phyloP scores from a whole-genome alignment of 176 grass and related monocot genomes.

The Cymbopogon citratus region DNA sequence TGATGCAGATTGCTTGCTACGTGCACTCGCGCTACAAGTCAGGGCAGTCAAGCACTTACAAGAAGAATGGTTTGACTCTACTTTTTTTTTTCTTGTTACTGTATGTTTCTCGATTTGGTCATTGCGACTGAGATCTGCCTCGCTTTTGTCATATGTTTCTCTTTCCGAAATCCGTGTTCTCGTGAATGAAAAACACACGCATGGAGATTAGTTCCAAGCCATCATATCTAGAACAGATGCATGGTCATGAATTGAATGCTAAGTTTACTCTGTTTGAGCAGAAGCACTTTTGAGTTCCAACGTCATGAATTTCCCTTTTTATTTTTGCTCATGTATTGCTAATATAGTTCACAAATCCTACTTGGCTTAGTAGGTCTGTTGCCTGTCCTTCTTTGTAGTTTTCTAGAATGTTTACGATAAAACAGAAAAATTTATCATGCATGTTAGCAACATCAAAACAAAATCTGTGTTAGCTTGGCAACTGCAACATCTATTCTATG shows the following conservation, averaged over 20 bases:
- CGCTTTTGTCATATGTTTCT: not conserved
- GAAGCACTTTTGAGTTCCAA: not conserved
- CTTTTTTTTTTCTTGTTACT: not conserved
- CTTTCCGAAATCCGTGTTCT: not conserved
- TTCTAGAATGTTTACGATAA: not conserved
- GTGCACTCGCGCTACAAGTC: constrained; percentile 90
- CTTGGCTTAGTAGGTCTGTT: not conserved
- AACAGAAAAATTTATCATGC: not conserved
- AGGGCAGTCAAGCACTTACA: constrained; percentile 70
- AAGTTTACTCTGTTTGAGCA: not conserved
- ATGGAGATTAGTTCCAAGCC: not conserved
- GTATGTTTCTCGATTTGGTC: not conserved
- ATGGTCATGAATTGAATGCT: not conserved
- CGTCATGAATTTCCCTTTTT: not conserved
- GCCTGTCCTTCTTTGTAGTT: not conserved
- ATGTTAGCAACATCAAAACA: constrained; percentile 1
- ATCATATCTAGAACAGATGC: not conserved
- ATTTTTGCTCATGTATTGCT: not conserved
- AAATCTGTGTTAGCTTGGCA: not conserved
- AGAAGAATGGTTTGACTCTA: constrained; percentile 70
- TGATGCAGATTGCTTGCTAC: constrained; percentile 83
- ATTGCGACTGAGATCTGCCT: not conserved
- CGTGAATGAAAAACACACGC: not conserved
- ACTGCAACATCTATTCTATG: not conserved
- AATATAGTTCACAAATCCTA: not conserved